Evolutionary conservation across 352 stramenopile genomes (phyloP).

Genomic region (Hyaloperonospora arabidopsidis): DNA sequence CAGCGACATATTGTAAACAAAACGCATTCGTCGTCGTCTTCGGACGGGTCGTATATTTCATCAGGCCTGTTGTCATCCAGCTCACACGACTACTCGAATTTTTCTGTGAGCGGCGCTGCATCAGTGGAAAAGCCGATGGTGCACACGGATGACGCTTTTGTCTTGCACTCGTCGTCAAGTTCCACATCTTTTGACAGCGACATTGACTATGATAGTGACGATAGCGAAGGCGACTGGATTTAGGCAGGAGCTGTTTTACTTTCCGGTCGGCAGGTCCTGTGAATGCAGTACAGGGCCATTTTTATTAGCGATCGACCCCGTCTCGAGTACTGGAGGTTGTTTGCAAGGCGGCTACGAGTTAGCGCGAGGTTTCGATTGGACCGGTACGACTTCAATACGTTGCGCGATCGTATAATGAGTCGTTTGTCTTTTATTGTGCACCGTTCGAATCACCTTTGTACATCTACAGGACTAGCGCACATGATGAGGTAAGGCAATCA

Average conservation of each 20-base stretch:
- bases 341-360: constrained; percentile 3
- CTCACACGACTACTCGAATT: constrained; percentile 27
- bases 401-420: background rate
- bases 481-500: constrained; percentile 8
- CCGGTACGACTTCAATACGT: constrained; percentile 4
- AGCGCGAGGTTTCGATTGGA: constrained; percentile 14
- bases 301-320: constrained; percentile 11
- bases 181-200: constrained; percentile 50
- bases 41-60: constrained; percentile 28
- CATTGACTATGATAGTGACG: constrained; percentile 46
- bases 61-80: constrained; percentile 24
- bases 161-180: constrained; percentile 18
- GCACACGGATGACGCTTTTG: constrained; percentile 13
- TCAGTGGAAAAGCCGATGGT: constrained; percentile 14
- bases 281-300: constrained; percentile 6
- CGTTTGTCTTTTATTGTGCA: constrained; percentile 1
- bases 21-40: constrained; percentile 26
- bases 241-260: constrained; percentile 19
- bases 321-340: constrained; percentile 2
- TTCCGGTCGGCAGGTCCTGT: background rate
- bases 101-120: constrained; percentile 23
- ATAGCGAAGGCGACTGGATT: constrained; percentile 76
- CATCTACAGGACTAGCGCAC: constrained; percentile 5
- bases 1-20: constrained; percentile 25
- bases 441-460: constrained; percentile 13